phyloP scores from a whole-genome alignment of 768 basidiomycete genomes.

The Pisolithus microcarpus region DNA sequence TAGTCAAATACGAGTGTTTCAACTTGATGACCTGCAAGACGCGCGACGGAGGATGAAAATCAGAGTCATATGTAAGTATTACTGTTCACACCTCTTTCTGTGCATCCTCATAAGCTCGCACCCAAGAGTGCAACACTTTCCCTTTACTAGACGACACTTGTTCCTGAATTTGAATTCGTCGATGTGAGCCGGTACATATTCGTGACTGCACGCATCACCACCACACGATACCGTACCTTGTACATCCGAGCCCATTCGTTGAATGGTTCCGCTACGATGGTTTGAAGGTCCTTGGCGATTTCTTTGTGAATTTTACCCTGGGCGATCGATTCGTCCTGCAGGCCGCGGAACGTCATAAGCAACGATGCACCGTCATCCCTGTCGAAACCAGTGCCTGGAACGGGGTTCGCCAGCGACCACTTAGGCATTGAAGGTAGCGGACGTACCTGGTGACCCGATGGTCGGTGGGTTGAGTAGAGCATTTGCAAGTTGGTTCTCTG shows the following conservation, averaged over 20 bases:
- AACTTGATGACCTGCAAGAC: slow-evolving; percentile 46
- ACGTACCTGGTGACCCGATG: slow-evolving; percentile 44
- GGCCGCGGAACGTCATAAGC: slow-evolving; percentile 69
- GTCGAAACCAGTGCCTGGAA: slow-evolving; percentile 55
- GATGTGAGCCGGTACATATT: not conserved
- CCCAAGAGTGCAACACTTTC: slow-evolving; percentile 57
- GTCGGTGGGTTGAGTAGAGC: slow-evolving; percentile 46
- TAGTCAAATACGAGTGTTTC: slow-evolving; percentile 69
- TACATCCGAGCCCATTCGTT: slow-evolving; percentile 70
- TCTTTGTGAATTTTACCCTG: slow-evolving; percentile 72
- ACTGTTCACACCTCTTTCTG: slow-evolving; percentile 48
- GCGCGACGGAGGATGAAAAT: not conserved
- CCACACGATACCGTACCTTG: slow-evolving; percentile 37
- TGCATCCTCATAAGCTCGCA: slow-evolving; percentile 63
- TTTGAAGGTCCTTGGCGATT: slow-evolving; percentile 68
- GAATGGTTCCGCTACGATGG: slow-evolving; percentile 75
- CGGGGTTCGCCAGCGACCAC: slow-evolving; percentile 2
- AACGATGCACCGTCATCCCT: slow-evolving; percentile 81
- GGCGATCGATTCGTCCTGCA: slow-evolving; percentile 61
- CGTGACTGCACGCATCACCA: not conserved
- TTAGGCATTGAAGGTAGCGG: not conserved
- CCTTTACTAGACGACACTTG: slow-evolving; percentile 53
- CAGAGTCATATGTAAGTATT: not conserved
- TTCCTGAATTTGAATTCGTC: slow-evolving; percentile 33
- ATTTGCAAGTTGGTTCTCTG: slow-evolving; percentile 59